Conservation (phyloP, 371 early-diverging fungal genomes). For the Rhizomucor pusillus region DNA sequence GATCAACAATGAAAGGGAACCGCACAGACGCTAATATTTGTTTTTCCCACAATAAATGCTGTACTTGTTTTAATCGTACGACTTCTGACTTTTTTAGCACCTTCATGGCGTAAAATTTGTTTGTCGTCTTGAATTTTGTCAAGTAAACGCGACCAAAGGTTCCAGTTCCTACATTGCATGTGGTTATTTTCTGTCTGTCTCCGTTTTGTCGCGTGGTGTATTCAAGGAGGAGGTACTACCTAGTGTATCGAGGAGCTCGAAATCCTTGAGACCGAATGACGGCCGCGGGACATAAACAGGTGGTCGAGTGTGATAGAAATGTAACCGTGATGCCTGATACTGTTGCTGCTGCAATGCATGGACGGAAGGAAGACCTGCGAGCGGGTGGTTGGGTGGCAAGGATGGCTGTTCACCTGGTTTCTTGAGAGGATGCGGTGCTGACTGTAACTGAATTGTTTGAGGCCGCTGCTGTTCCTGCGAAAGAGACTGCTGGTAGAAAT, state of each 20-base stretch:
- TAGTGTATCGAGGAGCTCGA: constrained; percentile 21
- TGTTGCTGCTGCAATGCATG: constrained; percentile 12
- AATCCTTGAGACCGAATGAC: constrained; percentile 17
- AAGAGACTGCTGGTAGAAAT: neutral
- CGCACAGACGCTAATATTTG: constrained; percentile 84
- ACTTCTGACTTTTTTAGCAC: constrained; percentile 91
- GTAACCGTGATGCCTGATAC: constrained; percentile 13
- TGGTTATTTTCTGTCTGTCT: neutral
- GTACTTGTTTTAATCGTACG: constrained; percentile 91
- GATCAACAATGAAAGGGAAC: constrained; percentile 93
- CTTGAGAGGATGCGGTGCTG: constrained; percentile 12
- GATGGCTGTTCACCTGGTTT: constrained; percentile 8
- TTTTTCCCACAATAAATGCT: constrained; percentile 96
- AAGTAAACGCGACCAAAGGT: constrained; percentile 91
- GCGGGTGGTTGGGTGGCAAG: constrained; percentile 22
- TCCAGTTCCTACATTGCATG: constrained; percentile 52
- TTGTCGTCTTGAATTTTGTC: constrained; percentile 56
- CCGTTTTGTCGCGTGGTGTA: neutral
- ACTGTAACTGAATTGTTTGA: constrained; percentile 8
- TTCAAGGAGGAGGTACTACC: constrained; percentile 8
- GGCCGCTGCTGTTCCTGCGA: constrained; percentile 5
- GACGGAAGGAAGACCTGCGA: constrained; percentile 11
- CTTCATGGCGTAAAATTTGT: constrained; percentile 91
- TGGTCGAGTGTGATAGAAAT: constrained; percentile 15
- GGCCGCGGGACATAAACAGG: constrained; percentile 19